Base-by-base conservation (phyloP, 1,284 basidiomycete species). In the Volvariella surrecta region DNA sequence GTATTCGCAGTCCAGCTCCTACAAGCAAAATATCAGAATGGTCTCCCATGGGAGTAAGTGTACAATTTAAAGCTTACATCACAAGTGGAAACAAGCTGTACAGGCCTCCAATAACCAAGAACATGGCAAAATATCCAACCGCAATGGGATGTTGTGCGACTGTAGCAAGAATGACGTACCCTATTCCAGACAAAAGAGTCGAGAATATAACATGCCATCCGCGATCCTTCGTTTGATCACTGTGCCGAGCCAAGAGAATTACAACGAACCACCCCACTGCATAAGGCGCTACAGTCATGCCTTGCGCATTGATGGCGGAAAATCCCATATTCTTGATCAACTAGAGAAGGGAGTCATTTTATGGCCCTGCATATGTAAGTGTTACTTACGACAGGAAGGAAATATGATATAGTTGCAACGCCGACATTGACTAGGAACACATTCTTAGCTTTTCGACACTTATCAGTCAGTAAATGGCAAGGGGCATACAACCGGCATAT, bases 1-100 rank as follows among this genome's bases (percentile, higher is more conserved):
- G 64, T 58, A 51, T 75, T 75, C 7, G 73, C 70, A 8, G 73
- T 72, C 74, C 74, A 77, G 54, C 71, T 74, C 73, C 73, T 74
- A 47, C 22, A 34, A 3, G 46, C 45, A 6, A n/a, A 42, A 15
- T n/a, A 28, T 9, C 10, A 21, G 17, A 18, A 16, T 47, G 18
- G 13, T 28, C 7, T 16, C 18, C 18, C 17, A 3, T 32, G 19
- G 34, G 18, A n/a, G n/a, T 16, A n/a, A 17, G 6, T 16, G 15
- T 18, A 28, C 15, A 18, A 22, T 13, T 34, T 7, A 32, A 22
- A n/a, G 58, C 68, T 52, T 45, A 73, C 74, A 76, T 75, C 18
- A 75, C 73, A 6, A 77, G 59, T 17, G 74, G 74, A 58, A 76
- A 76, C 48, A 76, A 51, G 48, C 70, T 73, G 50, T 68, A 76